Percentiles rank a stretch among this genome's conserved stretches.
Evolutionary conservation across 2,329 filamentous ascomycete genomes (phyloP).

Genomic region (Colletotrichum cereale): DNA sequence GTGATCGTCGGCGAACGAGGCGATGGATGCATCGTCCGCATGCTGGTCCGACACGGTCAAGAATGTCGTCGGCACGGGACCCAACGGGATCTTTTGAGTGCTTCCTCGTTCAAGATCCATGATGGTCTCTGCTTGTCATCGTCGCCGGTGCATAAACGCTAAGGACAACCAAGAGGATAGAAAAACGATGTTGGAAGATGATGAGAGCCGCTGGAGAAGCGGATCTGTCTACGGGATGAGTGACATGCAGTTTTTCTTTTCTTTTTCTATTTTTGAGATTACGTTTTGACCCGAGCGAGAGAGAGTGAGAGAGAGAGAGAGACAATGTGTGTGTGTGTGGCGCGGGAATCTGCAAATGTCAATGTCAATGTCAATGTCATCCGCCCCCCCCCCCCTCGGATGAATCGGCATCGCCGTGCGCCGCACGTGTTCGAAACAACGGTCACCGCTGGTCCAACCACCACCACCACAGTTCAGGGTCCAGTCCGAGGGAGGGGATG

Average conservation of each 20-base stretch:
- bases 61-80: not conserved
- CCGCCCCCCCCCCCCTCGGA: not conserved
- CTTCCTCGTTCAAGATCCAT: constrained; percentile 29
- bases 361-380: not conserved
- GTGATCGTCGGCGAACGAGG: not conserved
- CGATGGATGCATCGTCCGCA: not conserved
- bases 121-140: not conserved
- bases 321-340: too few relatives aligned
- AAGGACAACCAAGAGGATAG: not conserved
- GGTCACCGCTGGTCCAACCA: not conserved
- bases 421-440: not conserved
- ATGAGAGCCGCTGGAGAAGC: not conserved
- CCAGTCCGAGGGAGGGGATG: not conserved
- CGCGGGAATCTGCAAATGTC: not conserved
- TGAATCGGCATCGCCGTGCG: not conserved
- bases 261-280: too few relatives aligned
- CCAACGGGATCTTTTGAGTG: constrained; percentile 1
- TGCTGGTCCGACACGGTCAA: not conserved
- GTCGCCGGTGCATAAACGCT: not conserved
- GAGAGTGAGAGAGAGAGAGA: not conserved
- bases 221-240: not conserved
- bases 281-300: too few relatives aligned
- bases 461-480: not conserved
- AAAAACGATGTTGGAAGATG: not conserved
- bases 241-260: not conserved